Percentiles rank a stretch among this genome's conserved stretches.
phyloP scores from a whole-genome alignment of 2,329 filamentous ascomycete species.

The Aspergillus pseudoglaucus region DNA sequence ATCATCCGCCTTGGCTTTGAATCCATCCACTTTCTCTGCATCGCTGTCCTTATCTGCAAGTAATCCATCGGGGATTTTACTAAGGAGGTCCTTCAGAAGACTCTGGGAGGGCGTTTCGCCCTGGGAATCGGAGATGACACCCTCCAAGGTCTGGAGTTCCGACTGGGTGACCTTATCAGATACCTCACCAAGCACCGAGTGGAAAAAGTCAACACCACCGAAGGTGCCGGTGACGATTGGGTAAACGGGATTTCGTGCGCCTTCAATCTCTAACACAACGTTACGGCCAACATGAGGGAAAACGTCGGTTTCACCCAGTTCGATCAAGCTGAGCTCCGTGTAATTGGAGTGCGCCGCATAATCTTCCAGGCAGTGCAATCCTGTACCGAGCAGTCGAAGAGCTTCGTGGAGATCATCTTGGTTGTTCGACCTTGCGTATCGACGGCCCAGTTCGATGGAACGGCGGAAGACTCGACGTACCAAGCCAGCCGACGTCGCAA shows the following conservation, averaged over 20 bases:
- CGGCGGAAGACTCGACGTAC: slow-evolving; percentile 66
- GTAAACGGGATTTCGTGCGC: slow-evolving; percentile 61
- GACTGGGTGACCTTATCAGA: slow-evolving; percentile 87
- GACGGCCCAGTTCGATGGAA: slow-evolving; percentile 73
- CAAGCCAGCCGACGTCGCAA: slow-evolving; percentile 74
- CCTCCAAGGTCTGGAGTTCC: slow-evolving; percentile 81
- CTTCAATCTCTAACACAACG: slow-evolving; percentile 64
- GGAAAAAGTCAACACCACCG: slow-evolving; percentile 88
- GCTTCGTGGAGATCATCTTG: slow-evolving; percentile 82
- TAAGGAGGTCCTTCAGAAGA: slow-evolving; percentile 69
- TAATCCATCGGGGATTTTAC: slow-evolving; percentile 73
- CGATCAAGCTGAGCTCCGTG: slow-evolving; percentile 77
- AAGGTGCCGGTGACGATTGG: slow-evolving; percentile 88
- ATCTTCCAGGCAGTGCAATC: slow-evolving; percentile 84
- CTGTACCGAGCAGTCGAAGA: slow-evolving; percentile 77
- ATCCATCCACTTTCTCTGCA: slow-evolving; percentile 67
- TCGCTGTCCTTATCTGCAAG: slow-evolving; percentile 62
- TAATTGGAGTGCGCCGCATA: slow-evolving; percentile 95
- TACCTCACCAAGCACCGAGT: slow-evolving; percentile 73
- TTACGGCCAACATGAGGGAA: slow-evolving; percentile 81
- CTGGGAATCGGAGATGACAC: slow-evolving; percentile 61
- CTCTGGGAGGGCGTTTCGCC: slow-evolving; percentile 62
- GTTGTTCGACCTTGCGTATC: slow-evolving; percentile 59
- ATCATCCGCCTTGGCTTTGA: slow-evolving; percentile 67
- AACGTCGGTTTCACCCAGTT: slow-evolving; percentile 70